Evolutionary conservation across 2,329 filamentous ascomycete species (phyloP), one percentile per base, ranked within the genome.

Genomic region (Calonectria montana): DNA sequence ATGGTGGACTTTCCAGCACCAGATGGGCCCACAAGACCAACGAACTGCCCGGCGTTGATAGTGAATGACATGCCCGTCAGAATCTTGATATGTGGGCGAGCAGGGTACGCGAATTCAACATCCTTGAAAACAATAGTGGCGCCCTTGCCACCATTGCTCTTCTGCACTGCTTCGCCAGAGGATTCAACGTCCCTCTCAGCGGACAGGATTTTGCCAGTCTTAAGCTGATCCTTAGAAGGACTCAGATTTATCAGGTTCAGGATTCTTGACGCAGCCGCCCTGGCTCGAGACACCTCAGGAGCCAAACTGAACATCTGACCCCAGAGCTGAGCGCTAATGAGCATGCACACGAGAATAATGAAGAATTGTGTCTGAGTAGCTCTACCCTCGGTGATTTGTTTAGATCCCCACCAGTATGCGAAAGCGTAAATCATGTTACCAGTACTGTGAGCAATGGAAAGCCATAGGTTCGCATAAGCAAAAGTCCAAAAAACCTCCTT

Each of bases 381-480:
- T 68, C 90, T 84, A 5, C 93, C 93, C 48, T 88, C 86, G 64
- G 91, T 88, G 71, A 95, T 94, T 73, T 91, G 90, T 76, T 90
- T 92, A 0, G 93, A 88, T 4, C 93, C 93, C 93, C 93, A 96
- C 92, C 93, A 96, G 82, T 94, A 95, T 0, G 93, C 92, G 66
- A 96, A 88, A 0, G 93, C 92, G 78, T 95, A 94, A 29, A 94
- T 90, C 63, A 94, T 87, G 77, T 92, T 93, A 23, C 91, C 89
- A 12, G 89, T 84, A 74, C 87, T 89, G 79, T 91, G 89, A 18
- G 90, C 87, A 41, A 92, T 84, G 2, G 91, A 90, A 9, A 92
- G 86, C 86, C 89, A 91, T 16, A 91, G 80, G 78, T 91, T 92
- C 45, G 88, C 87, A 73, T 86, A 85, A 77, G 85, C 80, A 21